Conservation (phyloP, 2,329 filamentous ascomycete genomes). For the Fusarium torulosum region DNA sequence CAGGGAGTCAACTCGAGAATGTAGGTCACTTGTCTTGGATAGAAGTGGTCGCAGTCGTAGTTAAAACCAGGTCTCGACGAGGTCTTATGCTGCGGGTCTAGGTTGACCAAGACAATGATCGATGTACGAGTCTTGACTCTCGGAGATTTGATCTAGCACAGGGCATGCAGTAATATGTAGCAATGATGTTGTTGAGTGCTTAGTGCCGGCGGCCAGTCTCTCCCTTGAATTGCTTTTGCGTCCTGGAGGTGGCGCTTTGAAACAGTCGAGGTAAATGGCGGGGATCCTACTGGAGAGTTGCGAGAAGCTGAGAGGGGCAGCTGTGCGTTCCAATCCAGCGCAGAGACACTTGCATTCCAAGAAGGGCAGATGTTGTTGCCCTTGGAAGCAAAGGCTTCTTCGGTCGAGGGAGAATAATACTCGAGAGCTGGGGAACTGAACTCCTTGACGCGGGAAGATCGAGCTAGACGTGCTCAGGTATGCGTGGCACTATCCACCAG, state of each 20-base stretch:
- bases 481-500: slow-evolving; percentile 40
- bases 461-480: slow-evolving; percentile 39
- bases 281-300: slow-evolving; percentile 52
- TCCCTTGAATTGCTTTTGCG: slow-evolving; percentile 53
- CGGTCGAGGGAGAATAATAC: slow-evolving; percentile 21
- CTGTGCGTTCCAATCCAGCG: slow-evolving; percentile 53
- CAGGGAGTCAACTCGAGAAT: slow-evolving; percentile 51
- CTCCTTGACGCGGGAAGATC: slow-evolving; percentile 37
- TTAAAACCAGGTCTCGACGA: slow-evolving; percentile 56
- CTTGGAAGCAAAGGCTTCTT: slow-evolving; percentile 38
- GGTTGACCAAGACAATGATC: slow-evolving; percentile 49
- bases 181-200: slow-evolving; percentile 51
- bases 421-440: slow-evolving; percentile 42
- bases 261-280: slow-evolving; percentile 51
- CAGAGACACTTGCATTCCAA: slow-evolving; percentile 57
- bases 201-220: slow-evolving; percentile 50
- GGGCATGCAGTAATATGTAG: slow-evolving; percentile 50
- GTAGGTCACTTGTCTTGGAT: slow-evolving; percentile 56
- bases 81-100: slow-evolving; percentile 53
- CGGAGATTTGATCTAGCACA: slow-evolving; percentile 57
- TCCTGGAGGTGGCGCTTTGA: slow-evolving; percentile 53
- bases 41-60: slow-evolving; percentile 49
- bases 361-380: slow-evolving; percentile 49
- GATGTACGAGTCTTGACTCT: slow-evolving; percentile 49
- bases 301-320: slow-evolving; percentile 51